Evolutionary conservation across 164 flowering plant genomes (phyloP).

Genomic region (Tetracentron sinense): DNA sequence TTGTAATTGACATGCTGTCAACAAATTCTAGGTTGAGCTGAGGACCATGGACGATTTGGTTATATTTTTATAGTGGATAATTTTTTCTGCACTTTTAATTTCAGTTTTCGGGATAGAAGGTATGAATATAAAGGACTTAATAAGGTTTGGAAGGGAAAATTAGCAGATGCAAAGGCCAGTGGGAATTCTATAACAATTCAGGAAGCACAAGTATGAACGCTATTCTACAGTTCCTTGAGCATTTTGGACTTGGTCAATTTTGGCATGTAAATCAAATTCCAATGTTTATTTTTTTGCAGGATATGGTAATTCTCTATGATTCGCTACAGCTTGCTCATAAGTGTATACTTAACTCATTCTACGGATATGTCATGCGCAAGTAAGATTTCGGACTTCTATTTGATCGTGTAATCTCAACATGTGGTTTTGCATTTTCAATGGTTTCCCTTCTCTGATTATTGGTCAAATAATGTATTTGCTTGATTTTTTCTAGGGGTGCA

Average conservation of each 20-base stretch:
- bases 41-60: neutral
- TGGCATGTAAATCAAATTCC: neutral
- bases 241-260: neutral
- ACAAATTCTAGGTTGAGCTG: neutral
- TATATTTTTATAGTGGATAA: neutral
- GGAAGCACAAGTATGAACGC: slow-evolving; percentile 80
- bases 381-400: slow-evolving; percentile 35
- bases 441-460: slow-evolving; percentile 3
- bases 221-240: neutral
- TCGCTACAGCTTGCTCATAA: slow-evolving; percentile 98
- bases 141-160: slow-evolving; percentile 95
- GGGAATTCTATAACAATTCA: slow-evolving; percentile 90
- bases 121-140: slow-evolving; percentile 98
- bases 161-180: slow-evolving; percentile 84
- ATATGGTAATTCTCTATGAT: slow-evolving; percentile 97
- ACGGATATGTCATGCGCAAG: slow-evolving; percentile 99
- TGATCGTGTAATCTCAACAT: neutral
- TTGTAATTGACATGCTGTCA: neutral
- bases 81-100: slow-evolving; percentile 14
- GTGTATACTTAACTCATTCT: slow-evolving; percentile 97
- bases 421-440: slow-evolving; percentile 1
- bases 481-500: slow-evolving; percentile 69
- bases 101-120: slow-evolving; percentile 96
- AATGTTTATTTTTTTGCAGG: slow-evolving; percentile 48
- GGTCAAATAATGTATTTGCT: slow-evolving; percentile 10